Evolutionary conservation across 805 yeast genomes (phyloP), one percentile per base, ranked within the genome.

Genomic region (Metschnikowia amazonensis): DNA sequence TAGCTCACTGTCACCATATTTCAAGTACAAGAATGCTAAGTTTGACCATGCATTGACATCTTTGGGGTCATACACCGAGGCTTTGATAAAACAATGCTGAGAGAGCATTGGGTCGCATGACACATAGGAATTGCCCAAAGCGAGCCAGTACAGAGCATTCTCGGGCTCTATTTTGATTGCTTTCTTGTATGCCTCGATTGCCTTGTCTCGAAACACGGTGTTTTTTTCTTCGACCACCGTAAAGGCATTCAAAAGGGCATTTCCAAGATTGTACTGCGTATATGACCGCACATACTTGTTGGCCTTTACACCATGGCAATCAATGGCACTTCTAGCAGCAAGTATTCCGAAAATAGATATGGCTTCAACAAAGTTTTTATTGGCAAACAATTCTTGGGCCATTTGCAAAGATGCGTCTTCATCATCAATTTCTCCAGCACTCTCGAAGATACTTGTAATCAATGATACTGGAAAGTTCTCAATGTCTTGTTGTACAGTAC

Each of bases 31-130:
- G 5, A 86, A 76, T 0, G 95, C 97, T 47, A 94, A 67, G 55
- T 88, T 87, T 13, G 82, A 75, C 97, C 97, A 94, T 4, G 82
- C 76, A 14, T 67, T 67, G 3, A 84, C 77, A 45, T 86, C 86
- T 43, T 79, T 78, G 5, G 86, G 78, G 39, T 86, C 83, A 32
- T 89, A 64, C 0, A 86, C 74, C 2, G 82, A 66, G 0, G 97
- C 90, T 51, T 87, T 84, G 55, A 94, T 86, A 56, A 86, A 88
- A 62, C 97, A 89, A 66, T 94, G 99, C 64, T 94, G 99, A 0
- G 97, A 73, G 5, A 88, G 85, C 39, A 77, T 75, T 0, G 92
- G 82, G 52, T 81, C 85, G 3, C 72, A 64, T 3, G 79, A 66
- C 44, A 82, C 74, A 6, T 88, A 79, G 0, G 89, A 85, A 46